These are phyloP conservation scores for Gonium pectorale DNA, from an alignment of 139 green algal species.

Conservation along the genomic window DNA sequence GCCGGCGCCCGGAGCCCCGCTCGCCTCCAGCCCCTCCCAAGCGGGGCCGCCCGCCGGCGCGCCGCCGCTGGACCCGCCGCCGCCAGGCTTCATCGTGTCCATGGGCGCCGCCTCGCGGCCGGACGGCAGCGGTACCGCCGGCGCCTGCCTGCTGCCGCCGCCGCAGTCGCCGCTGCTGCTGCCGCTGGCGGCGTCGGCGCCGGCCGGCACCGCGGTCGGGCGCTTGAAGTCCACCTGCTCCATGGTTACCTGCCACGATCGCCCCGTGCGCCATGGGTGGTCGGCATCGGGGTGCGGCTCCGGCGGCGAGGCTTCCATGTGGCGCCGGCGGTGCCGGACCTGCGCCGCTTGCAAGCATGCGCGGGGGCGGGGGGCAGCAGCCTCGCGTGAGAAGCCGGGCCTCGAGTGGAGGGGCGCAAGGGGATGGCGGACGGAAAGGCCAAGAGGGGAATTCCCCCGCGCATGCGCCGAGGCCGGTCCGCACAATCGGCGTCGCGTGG, in stretches of 20 bases:
- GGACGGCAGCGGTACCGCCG: background rate
- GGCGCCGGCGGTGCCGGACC: conserved; percentile 8
- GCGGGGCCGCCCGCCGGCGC: background rate
- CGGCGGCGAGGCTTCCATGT: background rate
- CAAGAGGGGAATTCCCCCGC: too few relatives aligned
- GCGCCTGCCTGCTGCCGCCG: too few relatives aligned
- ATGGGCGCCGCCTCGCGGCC: background rate
- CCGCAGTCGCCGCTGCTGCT: background rate
- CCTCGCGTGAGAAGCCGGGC: background rate
- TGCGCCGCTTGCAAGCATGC: background rate
- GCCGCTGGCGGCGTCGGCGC: background rate
- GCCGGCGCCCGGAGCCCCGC: too few relatives aligned
- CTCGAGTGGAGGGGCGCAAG: background rate
- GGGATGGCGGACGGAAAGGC: background rate
- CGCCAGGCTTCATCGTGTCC: background rate
- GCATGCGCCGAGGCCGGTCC: background rate
- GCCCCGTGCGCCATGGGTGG: conserved; percentile 59
- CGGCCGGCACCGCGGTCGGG: background rate
- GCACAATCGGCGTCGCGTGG: too few relatives aligned
- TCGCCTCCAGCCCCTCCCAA: background rate
- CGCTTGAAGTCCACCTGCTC: conserved; percentile 28
- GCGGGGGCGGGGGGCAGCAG: background rate
- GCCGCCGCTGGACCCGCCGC: background rate
- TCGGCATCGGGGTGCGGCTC: conserved; percentile 53
- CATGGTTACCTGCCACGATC: conserved; percentile 58